Evolutionary conservation across 2,329 filamentous ascomycete species (phyloP).

Genomic region (Chaetomium sp.): DNA sequence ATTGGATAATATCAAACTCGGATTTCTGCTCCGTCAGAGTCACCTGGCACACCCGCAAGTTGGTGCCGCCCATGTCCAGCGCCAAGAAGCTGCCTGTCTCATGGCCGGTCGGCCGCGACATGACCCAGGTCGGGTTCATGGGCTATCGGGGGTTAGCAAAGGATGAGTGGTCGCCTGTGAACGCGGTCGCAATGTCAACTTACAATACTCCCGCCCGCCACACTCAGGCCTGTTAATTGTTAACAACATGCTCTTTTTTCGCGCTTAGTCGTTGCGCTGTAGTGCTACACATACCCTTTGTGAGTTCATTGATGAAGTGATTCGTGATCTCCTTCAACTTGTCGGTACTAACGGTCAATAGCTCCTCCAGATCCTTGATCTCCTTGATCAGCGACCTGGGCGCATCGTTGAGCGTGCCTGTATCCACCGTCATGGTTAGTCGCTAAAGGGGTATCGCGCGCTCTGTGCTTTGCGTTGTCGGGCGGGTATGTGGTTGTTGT

Average conservation of each 20-base stretch:
- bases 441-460: constrained; percentile 1
- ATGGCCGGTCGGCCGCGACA: constrained; percentile 77
- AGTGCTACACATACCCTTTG: constrained; percentile 56
- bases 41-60: constrained; percentile 90
- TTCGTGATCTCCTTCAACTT: constrained; percentile 87
- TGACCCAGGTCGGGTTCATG: constrained; percentile 97
- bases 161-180: no score
- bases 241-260: not conserved
- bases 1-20: constrained; percentile 91
- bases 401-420: constrained; percentile 86
- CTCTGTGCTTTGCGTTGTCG: constrained; percentile 20
- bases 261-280: not conserved
- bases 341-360: constrained; percentile 68
- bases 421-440: constrained; percentile 19
- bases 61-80: constrained; percentile 94
- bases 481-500: constrained; percentile 15
- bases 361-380: constrained; percentile 75
- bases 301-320: constrained; percentile 83
- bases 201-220: constrained; percentile 89
- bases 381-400: constrained; percentile 75
- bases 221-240: constrained; percentile 57
- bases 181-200: constrained; percentile 34
- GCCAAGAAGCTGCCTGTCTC: constrained; percentile 85
- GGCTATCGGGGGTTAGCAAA: constrained; percentile 49
- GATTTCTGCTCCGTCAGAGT: constrained; percentile 80